phyloP scores from a whole-genome alignment of 2,329 filamentous ascomycete genomes.

The Sporothrix humicola region DNA sequence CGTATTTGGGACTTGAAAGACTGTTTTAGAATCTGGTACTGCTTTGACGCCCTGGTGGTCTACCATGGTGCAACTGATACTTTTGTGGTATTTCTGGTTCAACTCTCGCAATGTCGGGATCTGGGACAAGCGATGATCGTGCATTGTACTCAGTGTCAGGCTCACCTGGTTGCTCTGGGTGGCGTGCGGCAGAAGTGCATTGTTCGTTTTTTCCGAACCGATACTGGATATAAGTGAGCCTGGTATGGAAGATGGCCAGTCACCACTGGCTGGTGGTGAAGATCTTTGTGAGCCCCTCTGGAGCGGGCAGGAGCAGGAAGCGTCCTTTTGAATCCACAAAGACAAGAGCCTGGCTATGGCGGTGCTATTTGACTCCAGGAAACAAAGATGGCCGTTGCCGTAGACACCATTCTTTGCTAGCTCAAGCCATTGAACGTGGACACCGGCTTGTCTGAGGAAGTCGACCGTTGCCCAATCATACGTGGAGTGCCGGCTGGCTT shows the following conservation, averaged over 20 bases:
- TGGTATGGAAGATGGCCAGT: background rate
- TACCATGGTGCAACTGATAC: slow-evolving; percentile 4
- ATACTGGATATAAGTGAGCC: background rate
- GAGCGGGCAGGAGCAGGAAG: background rate
- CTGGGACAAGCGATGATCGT: background rate
- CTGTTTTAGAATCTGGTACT: background rate
- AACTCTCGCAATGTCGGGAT: background rate
- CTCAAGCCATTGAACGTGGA: slow-evolving; percentile 51
- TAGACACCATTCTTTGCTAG: slow-evolving; percentile 52
- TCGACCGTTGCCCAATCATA: slow-evolving; percentile 62
- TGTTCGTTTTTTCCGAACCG: background rate
- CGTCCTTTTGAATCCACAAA: slow-evolving; percentile 30
- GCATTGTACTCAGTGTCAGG: background rate
- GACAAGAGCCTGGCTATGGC: slow-evolving; percentile 45
- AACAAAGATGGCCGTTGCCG: slow-evolving; percentile 63
- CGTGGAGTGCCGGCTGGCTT: slow-evolving; percentile 59
- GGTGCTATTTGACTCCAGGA: slow-evolving; percentile 59
- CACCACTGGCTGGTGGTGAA: background rate
- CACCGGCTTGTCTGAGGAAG: slow-evolving; percentile 60
- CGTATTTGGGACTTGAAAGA: background rate
- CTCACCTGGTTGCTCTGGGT: background rate
- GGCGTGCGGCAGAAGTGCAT: background rate
- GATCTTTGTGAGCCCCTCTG: background rate
- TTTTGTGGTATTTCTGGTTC: slow-evolving; percentile 23
- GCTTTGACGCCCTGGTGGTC: background rate